These are phyloP conservation scores for Saturnispora saitoi DNA, from an alignment of 805 yeast species.

Conservation along the genomic window DNA sequence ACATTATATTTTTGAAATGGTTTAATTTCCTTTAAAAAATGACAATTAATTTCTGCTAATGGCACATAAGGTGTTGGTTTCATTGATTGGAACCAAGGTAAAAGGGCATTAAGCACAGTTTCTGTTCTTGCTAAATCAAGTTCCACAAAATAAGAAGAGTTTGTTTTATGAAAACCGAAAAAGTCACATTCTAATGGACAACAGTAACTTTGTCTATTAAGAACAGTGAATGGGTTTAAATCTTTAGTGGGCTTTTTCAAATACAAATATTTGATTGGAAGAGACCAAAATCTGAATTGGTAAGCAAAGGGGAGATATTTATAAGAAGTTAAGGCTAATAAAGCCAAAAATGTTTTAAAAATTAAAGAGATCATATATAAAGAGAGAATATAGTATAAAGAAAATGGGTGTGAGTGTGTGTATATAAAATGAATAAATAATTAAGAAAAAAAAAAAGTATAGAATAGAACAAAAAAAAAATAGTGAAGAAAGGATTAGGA, in stretches of 20 bases:
- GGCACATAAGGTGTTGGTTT: constrained; percentile 54
- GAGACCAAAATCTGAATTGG: constrained; percentile 33
- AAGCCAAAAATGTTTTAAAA: background rate
- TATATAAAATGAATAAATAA: no score
- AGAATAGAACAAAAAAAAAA: background rate
- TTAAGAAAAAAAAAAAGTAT: background rate
- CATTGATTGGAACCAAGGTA: constrained; percentile 20
- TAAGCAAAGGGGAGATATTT: constrained; percentile 67
- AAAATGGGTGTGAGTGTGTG: background rate
- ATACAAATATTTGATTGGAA: background rate
- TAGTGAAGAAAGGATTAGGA: background rate
- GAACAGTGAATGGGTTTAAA: constrained; percentile 8
- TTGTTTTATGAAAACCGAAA: constrained; percentile 72
- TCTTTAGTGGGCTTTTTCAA: background rate
- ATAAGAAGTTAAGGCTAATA: constrained; percentile 31
- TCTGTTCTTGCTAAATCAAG: constrained; percentile 71
- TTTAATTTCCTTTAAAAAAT: constrained; percentile 64
- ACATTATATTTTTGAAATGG: constrained; percentile 55
- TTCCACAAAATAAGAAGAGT: constrained; percentile 77
- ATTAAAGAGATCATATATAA: background rate
- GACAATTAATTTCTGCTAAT: constrained; percentile 60
- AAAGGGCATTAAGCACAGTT: constrained; percentile 46
- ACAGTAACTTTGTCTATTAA: constrained; percentile 27
- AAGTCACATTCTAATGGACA: constrained; percentile 78
- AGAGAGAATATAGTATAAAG: background rate